phyloP scores from a whole-genome alignment of 179 eudicot species.

The Actinidia chinensis region DNA sequence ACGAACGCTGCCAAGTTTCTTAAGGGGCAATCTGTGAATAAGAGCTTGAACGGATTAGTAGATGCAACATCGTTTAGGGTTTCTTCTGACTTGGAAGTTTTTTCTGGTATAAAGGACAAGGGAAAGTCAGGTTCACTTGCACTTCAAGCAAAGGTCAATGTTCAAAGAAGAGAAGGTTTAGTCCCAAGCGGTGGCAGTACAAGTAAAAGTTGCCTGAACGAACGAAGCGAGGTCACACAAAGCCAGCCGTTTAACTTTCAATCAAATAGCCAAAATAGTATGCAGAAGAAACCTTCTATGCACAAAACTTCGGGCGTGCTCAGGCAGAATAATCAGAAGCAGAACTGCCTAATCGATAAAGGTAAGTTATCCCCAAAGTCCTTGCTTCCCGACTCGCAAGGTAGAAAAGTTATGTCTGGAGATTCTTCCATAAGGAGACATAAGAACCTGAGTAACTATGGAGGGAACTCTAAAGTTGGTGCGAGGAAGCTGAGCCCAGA shows the following conservation, averaged over 20 bases:
- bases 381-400: slow-evolving; percentile 32
- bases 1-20: slow-evolving; percentile 53
- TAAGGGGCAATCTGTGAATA: slow-evolving; percentile 60
- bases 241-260: slow-evolving; percentile 46
- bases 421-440: slow-evolving; percentile 41
- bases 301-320: slow-evolving; percentile 46
- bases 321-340: slow-evolving; percentile 85
- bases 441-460: slow-evolving; percentile 35
- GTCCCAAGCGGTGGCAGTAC: slow-evolving; percentile 29
- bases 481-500: slow-evolving; percentile 60
- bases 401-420: slow-evolving; percentile 43
- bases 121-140: slow-evolving; percentile 87
- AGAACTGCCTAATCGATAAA: slow-evolving; percentile 49
- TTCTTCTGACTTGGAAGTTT: slow-evolving; percentile 46
- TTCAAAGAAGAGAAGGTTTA: slow-evolving; percentile 79
- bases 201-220: slow-evolving; percentile 40
- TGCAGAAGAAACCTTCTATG: slow-evolving; percentile 48
- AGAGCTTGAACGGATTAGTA: slow-evolving; percentile 59
- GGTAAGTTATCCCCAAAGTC: slow-evolving; percentile 52
- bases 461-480: slow-evolving; percentile 42
- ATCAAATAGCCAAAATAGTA: slow-evolving; percentile 39
- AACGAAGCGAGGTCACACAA: slow-evolving; percentile 37
- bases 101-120: slow-evolving; percentile 40
- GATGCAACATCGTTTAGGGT: slow-evolving; percentile 35
- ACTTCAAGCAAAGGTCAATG: slow-evolving; percentile 90